A percentile compares a stretch with the other conserved stretches of the same genome.
These are phyloP conservation scores for Luvunga scandens DNA, from an alignment of 345 rosid species.

Conservation along the genomic window DNA sequence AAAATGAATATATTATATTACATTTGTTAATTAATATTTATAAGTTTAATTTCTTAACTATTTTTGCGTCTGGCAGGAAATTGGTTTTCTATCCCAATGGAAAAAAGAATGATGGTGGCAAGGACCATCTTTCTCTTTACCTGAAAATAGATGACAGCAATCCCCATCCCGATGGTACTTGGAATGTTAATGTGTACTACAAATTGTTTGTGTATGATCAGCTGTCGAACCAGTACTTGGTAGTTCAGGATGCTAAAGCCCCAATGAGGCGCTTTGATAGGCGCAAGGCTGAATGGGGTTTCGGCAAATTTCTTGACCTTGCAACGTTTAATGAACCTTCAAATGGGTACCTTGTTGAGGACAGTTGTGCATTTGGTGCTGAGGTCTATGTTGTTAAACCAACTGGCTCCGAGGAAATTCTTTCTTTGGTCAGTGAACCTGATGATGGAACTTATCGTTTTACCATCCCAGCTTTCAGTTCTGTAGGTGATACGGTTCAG, in stretches of 20 bases:
- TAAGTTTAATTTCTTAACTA: no score
- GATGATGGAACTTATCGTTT: neutral
- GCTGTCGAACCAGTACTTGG: neutral
- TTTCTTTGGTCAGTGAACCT: neutral
- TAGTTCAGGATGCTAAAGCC: slow-evolving; percentile 6
- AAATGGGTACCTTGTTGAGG: neutral
- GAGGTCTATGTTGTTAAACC: slow-evolving; percentile 12
- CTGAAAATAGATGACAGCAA: slow-evolving; percentile 9
- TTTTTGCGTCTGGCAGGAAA: no score
- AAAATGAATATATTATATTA: no score
- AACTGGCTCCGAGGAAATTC: neutral
- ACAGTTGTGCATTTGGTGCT: neutral
- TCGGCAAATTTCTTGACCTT: slow-evolving; percentile 3
- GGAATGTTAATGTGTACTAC: slow-evolving; percentile 9
- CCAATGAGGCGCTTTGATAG: neutral
- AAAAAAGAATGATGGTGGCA: neutral
- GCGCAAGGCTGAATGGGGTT: slow-evolving; percentile 9
- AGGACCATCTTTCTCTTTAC: slow-evolving; percentile 14
- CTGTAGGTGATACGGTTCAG: neutral
- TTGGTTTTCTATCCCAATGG: slow-evolving; percentile 16
- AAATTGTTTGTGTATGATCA: slow-evolving; percentile 18
- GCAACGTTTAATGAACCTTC: slow-evolving; percentile 10
- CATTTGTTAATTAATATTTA: no score
- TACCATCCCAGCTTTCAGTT: neutral
- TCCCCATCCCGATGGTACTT: neutral